Percentiles rank a stretch among this genome's conserved stretches.
Conservation (phyloP, 306 rosid genomes). For the Vigna angularis region DNA sequence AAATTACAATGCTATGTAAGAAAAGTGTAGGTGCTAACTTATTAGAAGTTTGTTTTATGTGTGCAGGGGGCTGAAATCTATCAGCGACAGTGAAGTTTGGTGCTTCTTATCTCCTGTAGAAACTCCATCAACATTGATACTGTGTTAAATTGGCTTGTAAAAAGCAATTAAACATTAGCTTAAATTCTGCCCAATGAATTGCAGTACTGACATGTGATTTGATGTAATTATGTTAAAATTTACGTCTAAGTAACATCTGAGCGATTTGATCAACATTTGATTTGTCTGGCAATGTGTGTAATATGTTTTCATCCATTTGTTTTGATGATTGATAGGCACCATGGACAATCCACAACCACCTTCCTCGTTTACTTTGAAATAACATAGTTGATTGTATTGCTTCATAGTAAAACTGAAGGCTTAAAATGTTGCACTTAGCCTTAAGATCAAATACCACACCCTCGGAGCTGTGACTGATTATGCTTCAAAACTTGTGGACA, state of each 20-base stretch:
- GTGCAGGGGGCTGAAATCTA: too few species aligned
- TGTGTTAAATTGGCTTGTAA: conserved; percentile 66
- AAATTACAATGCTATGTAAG: too few species aligned
- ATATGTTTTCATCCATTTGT: too few species aligned
- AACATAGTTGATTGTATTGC: neutral
- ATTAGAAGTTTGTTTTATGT: conserved; percentile 20
- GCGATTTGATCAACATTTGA: too few species aligned
- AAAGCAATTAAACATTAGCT: conserved; percentile 64
- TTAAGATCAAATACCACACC: neutral
- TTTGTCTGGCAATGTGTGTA: too few species aligned
- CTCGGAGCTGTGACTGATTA: neutral
- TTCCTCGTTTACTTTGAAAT: neutral
- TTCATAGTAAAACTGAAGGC: too few species aligned
- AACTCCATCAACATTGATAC: conserved; percentile 69
- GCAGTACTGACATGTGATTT: conserved; percentile 22
- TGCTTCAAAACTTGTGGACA: neutral
- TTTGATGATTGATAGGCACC: neutral
- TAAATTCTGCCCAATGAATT: neutral
- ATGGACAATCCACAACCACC: neutral
- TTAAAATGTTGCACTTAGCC: neutral
- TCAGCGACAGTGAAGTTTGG: conserved; percentile 60
- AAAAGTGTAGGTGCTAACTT: too few species aligned
- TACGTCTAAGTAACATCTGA: too few species aligned
- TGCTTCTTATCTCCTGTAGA: conserved; percentile 81
- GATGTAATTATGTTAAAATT: too few species aligned